Evolutionary conservation across 805 yeast species (phyloP).

Genomic region (Alloascoidea hylecoeti): DNA sequence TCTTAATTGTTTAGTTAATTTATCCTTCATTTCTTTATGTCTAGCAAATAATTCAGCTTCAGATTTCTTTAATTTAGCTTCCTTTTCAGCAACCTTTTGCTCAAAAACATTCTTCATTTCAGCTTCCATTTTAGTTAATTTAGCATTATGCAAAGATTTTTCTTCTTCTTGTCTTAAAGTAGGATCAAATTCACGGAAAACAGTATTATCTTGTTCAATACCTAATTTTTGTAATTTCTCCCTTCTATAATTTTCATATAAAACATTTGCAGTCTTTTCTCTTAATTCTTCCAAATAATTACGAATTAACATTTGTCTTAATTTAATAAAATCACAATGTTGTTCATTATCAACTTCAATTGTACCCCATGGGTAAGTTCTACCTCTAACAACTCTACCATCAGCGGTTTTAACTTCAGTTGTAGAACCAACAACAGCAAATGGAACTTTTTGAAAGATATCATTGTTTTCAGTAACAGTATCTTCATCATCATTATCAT

Average conservation of each 20-base stretch:
- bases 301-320: slow-evolving; percentile 80
- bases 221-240: slow-evolving; percentile 73
- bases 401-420: slow-evolving; percentile 46
- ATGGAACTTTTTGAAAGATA: slow-evolving; percentile 65
- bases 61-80: slow-evolving; percentile 89
- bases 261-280: slow-evolving; percentile 60
- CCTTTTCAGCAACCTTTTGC: slow-evolving; percentile 93
- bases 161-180: slow-evolving; percentile 87
- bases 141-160: slow-evolving; percentile 83
- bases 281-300: slow-evolving; percentile 88
- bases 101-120: slow-evolving; percentile 96
- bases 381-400: slow-evolving; percentile 78
- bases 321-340: slow-evolving; percentile 82
- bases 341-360: slow-evolving; percentile 91
- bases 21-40: slow-evolving; percentile 96
- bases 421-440: slow-evolving; percentile 90
- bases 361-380: slow-evolving; percentile 82
- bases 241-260: slow-evolving; percentile 85
- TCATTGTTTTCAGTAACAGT: slow-evolving; percentile 49
- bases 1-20: slow-evolving; percentile 74
- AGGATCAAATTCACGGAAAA: slow-evolving; percentile 94
- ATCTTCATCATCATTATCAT: slow-evolving; percentile 56
- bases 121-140: slow-evolving; percentile 83
- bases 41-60: slow-evolving; percentile 92
- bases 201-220: slow-evolving; percentile 80